Conservation (phyloP, 75 land plant species). For the Adiantum capillusveneris region DNA sequence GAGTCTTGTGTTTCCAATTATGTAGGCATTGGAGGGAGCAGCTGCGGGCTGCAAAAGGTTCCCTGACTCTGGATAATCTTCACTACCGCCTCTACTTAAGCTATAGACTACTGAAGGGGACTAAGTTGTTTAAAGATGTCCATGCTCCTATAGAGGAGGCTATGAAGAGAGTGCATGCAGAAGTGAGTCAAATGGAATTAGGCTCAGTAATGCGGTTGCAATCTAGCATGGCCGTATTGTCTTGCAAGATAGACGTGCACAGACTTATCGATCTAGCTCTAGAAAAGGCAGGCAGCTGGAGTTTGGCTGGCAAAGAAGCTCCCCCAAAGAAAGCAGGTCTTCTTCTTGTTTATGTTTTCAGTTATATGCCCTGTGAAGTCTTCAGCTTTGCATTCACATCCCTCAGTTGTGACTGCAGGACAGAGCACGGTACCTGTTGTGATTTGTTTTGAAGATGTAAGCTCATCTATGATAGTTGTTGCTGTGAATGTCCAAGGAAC, state of each 20-base stretch:
- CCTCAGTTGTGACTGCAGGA: background rate
- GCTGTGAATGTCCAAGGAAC: conserved; percentile 16
- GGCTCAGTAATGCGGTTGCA: conserved; percentile 36
- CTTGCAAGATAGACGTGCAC: conserved; percentile 59
- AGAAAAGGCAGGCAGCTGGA: conserved; percentile 26
- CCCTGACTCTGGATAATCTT: conserved; percentile 65
- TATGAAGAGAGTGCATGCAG: conserved; percentile 49
- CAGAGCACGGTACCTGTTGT: background rate
- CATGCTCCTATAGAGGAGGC: conserved; percentile 53
- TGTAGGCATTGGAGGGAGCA: conserved; percentile 84
- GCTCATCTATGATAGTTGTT: conserved; percentile 35
- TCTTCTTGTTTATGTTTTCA: background rate
- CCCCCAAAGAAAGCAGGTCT: background rate
- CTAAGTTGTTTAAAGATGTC: conserved; percentile 30
- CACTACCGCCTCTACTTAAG: conserved; percentile 53
- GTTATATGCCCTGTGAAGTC: background rate
- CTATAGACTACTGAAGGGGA: conserved; percentile 48
- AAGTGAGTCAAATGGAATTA: conserved; percentile 53
- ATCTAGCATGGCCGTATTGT: conserved; percentile 69
- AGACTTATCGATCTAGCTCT: conserved; percentile 46
- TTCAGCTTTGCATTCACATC: background rate
- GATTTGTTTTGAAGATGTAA: conserved; percentile 33
- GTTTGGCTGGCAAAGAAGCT: too few species aligned
- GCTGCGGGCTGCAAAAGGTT: conserved; percentile 58
- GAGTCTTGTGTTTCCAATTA: too few species aligned